These are phyloP conservation scores for Begonia peltatifolia DNA, from an alignment of 306 rosid genomes.

Conservation along the genomic window DNA sequence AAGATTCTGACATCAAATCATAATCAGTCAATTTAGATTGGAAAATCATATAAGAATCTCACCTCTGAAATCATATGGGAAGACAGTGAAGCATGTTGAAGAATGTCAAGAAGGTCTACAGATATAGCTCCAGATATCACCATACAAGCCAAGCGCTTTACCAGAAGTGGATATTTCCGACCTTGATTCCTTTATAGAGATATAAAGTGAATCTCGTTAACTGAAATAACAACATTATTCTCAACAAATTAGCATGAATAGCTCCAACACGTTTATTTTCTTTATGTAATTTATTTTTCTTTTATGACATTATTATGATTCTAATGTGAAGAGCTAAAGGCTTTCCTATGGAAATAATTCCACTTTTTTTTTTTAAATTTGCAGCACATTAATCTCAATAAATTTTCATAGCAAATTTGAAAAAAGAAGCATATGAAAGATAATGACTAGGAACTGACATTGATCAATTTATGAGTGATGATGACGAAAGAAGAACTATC, in stretches of 20 bases:
- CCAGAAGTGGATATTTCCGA: conserved; percentile 72
- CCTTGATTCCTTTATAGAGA: conserved; percentile 43
- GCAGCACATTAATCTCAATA: no score
- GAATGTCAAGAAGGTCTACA: conserved; percentile 62
- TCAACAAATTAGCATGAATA: background rate
- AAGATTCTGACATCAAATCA: no score
- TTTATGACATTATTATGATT: no score
- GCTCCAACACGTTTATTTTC: no score
- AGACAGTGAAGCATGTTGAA: conserved; percentile 71
- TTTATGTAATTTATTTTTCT: no score
- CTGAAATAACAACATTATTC: conserved; percentile 1
- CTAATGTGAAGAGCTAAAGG: no score
- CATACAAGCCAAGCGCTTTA: conserved; percentile 90
- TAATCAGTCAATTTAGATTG: no score
- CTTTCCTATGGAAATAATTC: no score
- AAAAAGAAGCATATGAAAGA: background rate
- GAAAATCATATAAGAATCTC: conserved; percentile 4
- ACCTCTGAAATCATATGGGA: conserved; percentile 47
- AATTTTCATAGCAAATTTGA: no score
- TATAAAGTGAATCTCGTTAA: conserved; percentile 3
- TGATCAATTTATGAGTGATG: background rate
- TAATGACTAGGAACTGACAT: background rate
- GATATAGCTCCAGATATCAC: conserved; percentile 50
- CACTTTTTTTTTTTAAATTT: no score
- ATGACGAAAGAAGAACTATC: background rate